These are phyloP conservation scores for Paspalum notatum DNA, from an alignment of 176 grass and related monocot genomes.

Conservation along the genomic window DNA sequence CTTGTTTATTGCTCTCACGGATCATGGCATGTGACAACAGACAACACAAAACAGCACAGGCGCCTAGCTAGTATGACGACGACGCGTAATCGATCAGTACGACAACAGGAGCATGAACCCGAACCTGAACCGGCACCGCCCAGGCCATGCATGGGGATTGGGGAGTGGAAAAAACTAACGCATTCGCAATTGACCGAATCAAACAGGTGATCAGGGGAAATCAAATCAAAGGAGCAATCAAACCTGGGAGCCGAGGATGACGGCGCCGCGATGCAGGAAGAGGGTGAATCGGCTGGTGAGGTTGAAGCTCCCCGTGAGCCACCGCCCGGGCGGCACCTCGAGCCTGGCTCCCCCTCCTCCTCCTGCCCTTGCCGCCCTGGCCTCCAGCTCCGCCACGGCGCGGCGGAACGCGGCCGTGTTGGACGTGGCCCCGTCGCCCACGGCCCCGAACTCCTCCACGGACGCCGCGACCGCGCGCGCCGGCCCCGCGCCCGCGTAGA, in stretches of 20 bases:
- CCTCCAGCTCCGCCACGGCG: constrained; percentile 53
- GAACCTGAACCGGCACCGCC: too few species aligned
- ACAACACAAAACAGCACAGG: not conserved
- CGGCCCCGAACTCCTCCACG: constrained; percentile 72
- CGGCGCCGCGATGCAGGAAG: constrained; percentile 69
- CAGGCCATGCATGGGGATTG: too few species aligned
- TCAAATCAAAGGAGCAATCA: too few species aligned
- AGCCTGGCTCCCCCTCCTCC: constrained; percentile 56
- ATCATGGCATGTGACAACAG: constrained; percentile 15
- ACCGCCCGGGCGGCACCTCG: constrained; percentile 66
- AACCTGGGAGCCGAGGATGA: constrained; percentile 86
- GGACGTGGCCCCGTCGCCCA: constrained; percentile 73
- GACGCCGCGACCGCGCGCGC: constrained; percentile 58
- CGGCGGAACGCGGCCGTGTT: constrained; percentile 76
- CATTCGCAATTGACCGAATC: too few species aligned
- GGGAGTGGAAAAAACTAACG: too few species aligned
- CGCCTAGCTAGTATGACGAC: constrained; percentile 13
- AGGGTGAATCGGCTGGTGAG: constrained; percentile 94
- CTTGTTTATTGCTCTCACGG: not conserved
- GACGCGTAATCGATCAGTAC: not conserved
- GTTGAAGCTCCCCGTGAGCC: constrained; percentile 93
- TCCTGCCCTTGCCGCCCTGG: constrained; percentile 3
- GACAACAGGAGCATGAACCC: too few species aligned
- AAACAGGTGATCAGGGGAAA: too few species aligned
- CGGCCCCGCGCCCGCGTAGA: constrained; percentile 45